These are phyloP conservation scores for Phylloporus arenicola DNA, from an alignment of 768 basidiomycete genomes.

Conservation along the genomic window DNA sequence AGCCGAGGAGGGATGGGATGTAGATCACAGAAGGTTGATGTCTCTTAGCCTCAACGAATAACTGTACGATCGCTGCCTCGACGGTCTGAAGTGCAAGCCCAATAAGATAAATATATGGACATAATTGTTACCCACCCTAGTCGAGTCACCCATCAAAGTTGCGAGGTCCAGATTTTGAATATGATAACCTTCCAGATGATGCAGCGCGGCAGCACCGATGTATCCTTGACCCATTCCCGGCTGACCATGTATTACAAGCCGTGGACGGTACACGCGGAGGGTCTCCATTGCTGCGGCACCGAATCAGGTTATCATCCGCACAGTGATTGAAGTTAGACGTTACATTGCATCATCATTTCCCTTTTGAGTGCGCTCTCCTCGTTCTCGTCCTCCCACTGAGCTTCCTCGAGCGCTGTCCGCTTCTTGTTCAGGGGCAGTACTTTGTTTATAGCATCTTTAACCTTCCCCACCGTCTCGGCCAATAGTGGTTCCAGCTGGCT, in stretches of 20 bases:
- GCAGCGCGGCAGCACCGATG: slow-evolving; percentile 84
- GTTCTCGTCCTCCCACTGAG: slow-evolving; percentile 81
- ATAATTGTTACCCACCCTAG: slow-evolving; percentile 53
- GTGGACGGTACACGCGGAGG: slow-evolving; percentile 82
- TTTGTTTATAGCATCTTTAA: slow-evolving; percentile 65
- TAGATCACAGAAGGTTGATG: slow-evolving; percentile 96
- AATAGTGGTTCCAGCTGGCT: slow-evolving; percentile 79
- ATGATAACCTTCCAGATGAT: slow-evolving; percentile 94
- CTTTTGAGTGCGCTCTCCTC: slow-evolving; percentile 83
- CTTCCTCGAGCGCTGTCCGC: slow-evolving; percentile 85
- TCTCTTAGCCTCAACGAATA: slow-evolving; percentile 95
- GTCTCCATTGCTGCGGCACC: slow-evolving; percentile 75
- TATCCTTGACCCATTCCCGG: slow-evolving; percentile 89
- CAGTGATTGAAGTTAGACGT: slow-evolving; percentile 20
- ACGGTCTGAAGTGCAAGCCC: slow-evolving; percentile 48
- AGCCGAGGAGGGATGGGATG: slow-evolving; percentile 81
- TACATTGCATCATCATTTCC: slow-evolving; percentile 85
- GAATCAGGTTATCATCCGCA: not conserved
- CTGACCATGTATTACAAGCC: slow-evolving; percentile 76
- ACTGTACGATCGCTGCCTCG: slow-evolving; percentile 90
- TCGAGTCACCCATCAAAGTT: slow-evolving; percentile 80
- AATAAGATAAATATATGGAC: not conserved
- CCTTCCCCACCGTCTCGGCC: slow-evolving; percentile 56
- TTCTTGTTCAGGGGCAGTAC: slow-evolving; percentile 80
- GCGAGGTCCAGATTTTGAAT: slow-evolving; percentile 92